Evolutionary conservation across 208 protist genomes (phyloP).

Genomic region (Angomonas deanei): DNA sequence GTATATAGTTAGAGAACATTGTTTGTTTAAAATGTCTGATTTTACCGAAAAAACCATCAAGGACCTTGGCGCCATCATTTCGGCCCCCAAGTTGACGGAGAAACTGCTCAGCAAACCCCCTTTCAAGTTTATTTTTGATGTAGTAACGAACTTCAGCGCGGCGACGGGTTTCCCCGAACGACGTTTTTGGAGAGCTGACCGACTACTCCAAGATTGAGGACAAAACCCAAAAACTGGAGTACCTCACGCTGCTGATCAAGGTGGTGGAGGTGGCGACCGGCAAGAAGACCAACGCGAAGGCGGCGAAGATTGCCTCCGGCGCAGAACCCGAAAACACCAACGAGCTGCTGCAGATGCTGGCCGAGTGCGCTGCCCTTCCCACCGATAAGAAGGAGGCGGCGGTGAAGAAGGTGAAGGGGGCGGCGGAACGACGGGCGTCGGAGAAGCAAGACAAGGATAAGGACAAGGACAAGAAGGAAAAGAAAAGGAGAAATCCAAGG

Average conservation of each 20-base stretch:
- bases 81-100: slow-evolving; percentile 79
- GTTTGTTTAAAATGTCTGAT: slow-evolving; percentile 45
- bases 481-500: slow-evolving; percentile 15
- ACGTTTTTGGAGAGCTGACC: slow-evolving; percentile 55
- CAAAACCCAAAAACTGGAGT: slow-evolving; percentile 83
- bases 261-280: slow-evolving; percentile 78
- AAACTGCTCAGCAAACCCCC: slow-evolving; percentile 84
- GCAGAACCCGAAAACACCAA: slow-evolving; percentile 87
- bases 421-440: slow-evolving; percentile 2
- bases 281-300: slow-evolving; percentile 39
- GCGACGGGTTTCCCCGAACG: slow-evolving; percentile 68
- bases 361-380: slow-evolving; percentile 56
- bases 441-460: not conserved
- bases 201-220: slow-evolving; percentile 72
- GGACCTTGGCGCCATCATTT: slow-evolving; percentile 73
- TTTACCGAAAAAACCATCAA: slow-evolving; percentile 71
- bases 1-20: too few relatives aligned
- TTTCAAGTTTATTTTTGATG: slow-evolving; percentile 89
- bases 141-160: slow-evolving; percentile 63
- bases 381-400: slow-evolving; percentile 52
- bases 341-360: slow-evolving; percentile 77
- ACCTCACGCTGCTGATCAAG: slow-evolving; percentile 67
- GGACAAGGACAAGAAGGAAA: slow-evolving; percentile 8
- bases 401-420: slow-evolving; percentile 44
- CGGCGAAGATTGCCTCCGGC: slow-evolving; percentile 80